A percentile compares a stretch with the other conserved stretches of the same genome.
Evolutionary conservation across 2,329 filamentous ascomycete genomes (phyloP).

Genomic region (Microthyrium microscopicum): DNA sequence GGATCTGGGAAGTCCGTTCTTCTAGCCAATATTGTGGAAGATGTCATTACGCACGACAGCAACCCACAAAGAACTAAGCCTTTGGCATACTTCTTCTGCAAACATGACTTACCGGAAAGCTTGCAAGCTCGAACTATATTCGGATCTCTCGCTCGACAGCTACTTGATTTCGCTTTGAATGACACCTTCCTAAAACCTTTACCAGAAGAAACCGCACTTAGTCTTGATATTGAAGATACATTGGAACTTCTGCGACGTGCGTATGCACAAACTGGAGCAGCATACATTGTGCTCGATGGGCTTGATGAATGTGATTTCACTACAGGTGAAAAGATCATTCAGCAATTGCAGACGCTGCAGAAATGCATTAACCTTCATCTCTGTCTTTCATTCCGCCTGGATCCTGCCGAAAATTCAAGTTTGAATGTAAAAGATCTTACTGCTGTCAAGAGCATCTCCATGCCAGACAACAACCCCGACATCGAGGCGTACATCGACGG

Average conservation of each 20-base stretch:
- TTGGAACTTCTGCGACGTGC: constrained; percentile 11
- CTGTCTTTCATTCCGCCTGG: constrained; percentile 14
- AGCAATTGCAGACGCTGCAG: constrained; percentile 13
- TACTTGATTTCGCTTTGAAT: constrained; percentile 16
- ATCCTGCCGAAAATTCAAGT: constrained; percentile 10
- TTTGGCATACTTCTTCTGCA: constrained; percentile 17
- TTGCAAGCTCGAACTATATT: constrained; percentile 13
- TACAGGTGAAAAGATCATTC: constrained; percentile 10
- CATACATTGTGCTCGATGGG: constrained; percentile 20
- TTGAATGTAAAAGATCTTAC: constrained; percentile 7
- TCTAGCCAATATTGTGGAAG: constrained; percentile 27
- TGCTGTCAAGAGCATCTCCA: constrained; percentile 7
- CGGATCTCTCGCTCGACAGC: constrained; percentile 19
- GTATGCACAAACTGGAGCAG: constrained; percentile 10
- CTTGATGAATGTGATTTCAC: constrained; percentile 17
- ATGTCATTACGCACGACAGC: constrained; percentile 7
- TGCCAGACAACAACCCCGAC: constrained; percentile 15
- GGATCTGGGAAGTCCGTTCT: constrained; percentile 30
- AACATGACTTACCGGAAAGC: constrained; percentile 13
- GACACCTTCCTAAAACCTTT: constrained; percentile 9
- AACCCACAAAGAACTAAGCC: too few relatives aligned
- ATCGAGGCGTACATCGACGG: constrained; percentile 14
- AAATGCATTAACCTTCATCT: constrained; percentile 11
- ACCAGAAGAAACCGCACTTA: constrained; percentile 5
- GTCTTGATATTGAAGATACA: constrained; percentile 11